These are phyloP conservation scores for Ananas comosus DNA, from an alignment of 176 grass and related monocot genomes.

Conservation along the genomic window DNA sequence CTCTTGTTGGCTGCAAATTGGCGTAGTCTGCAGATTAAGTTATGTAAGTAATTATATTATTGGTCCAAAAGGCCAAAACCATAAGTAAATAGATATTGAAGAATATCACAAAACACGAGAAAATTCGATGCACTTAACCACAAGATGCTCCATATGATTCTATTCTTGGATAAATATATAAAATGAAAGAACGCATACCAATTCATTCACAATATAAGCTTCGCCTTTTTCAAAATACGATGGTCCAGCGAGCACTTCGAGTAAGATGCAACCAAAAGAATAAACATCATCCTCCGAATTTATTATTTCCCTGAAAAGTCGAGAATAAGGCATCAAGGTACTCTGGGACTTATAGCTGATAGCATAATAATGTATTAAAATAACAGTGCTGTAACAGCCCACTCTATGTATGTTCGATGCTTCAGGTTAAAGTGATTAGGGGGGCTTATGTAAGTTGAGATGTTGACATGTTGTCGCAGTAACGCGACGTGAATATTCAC, in stretches of 20 bases:
- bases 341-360: not conserved
- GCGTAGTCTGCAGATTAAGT: constrained; percentile 33
- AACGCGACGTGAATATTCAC: no score
- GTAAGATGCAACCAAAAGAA: constrained; percentile 69
- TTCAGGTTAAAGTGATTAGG: no score
- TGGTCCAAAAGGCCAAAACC: no score
- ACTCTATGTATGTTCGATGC: not conserved
- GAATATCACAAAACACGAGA: not conserved
- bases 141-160: not conserved
- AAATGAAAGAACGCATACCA: constrained; percentile 46
- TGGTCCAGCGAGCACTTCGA: constrained; percentile 67
- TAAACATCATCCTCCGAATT: constrained; percentile 64
- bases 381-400: not conserved
- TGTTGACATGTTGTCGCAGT: no score
- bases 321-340: constrained; percentile 14
- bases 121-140: not conserved
- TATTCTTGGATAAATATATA: not conserved
- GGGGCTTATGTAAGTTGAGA: no score
- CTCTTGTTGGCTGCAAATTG: constrained; percentile 42
- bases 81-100: not conserved
- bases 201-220: constrained; percentile 35
- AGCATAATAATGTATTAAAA: not conserved
- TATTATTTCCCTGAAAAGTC: constrained; percentile 39
- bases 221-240: constrained; percentile 41
- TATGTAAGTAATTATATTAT: not conserved